phyloP scores from a whole-genome alignment of 1,139 yeast species.

The Debaryomyces singareniensis region DNA sequence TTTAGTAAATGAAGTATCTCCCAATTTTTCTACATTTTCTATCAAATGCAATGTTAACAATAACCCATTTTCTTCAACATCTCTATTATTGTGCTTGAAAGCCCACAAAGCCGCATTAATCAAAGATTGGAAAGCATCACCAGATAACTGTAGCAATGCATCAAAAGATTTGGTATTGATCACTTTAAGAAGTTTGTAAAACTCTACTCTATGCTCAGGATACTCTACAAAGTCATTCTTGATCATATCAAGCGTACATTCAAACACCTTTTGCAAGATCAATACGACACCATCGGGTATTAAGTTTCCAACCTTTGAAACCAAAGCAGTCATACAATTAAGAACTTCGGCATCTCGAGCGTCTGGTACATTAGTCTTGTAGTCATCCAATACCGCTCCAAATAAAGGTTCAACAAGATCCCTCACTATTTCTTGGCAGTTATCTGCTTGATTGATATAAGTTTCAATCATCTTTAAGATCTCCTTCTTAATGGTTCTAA shows the following conservation, averaged over 20 bases:
- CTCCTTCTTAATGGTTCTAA: constrained; percentile 95
- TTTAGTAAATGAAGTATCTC: constrained; percentile 71
- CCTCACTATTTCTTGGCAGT: constrained; percentile 77
- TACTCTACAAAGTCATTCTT: constrained; percentile 92
- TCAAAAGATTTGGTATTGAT: constrained; percentile 81
- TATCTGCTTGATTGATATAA: constrained; percentile 81
- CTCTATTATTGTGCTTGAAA: constrained; percentile 92
- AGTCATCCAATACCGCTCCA: constrained; percentile 84
- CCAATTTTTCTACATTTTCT: constrained; percentile 71
- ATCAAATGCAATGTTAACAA: constrained; percentile 69
- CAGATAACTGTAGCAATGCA: constrained; percentile 83
- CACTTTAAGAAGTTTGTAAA: constrained; percentile 81
- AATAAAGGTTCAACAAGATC: constrained; percentile 81
- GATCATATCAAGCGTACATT: constrained; percentile 92
- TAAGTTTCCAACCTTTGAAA: constrained; percentile 77
- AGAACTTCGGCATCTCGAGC: constrained; percentile 98
- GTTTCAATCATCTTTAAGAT: constrained; percentile 84
- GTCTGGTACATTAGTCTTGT: constrained; percentile 83
- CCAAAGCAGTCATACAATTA: constrained; percentile 89
- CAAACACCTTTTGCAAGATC: constrained; percentile 86
- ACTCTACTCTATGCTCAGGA: constrained; percentile 97
- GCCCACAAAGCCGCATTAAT: constrained; percentile 98
- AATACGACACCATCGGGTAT: constrained; percentile 88
- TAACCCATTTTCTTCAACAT: constrained; percentile 86
- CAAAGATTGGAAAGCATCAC: constrained; percentile 85